phyloP scores from a whole-genome alignment of 192 early-diverging fungal species.

The Coemansia guatemalensis region DNA sequence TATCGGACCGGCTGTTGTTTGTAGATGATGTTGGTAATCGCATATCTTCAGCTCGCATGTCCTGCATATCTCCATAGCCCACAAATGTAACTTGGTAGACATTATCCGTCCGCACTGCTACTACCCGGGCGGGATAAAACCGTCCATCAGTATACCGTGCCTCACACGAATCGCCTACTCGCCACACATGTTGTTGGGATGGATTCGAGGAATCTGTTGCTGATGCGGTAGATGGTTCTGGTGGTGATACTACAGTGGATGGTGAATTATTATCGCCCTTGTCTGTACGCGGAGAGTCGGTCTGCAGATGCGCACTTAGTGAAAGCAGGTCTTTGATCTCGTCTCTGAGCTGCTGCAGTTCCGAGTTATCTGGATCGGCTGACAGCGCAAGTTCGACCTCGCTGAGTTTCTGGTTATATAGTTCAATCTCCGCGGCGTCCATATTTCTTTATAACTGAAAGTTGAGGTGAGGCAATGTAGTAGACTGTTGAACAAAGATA shows the following conservation, averaged over 20 bases:
- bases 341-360: conserved; percentile 39
- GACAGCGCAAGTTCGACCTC: conserved; percentile 49
- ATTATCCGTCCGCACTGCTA: conserved; percentile 6
- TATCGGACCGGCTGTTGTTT: not conserved
- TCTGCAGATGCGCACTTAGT: conserved; percentile 24
- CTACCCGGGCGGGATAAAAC: conserved; percentile 24
- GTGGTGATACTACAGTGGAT: not conserved
- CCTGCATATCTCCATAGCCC: conserved; percentile 35
- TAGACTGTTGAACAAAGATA: no score
- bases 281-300: not conserved
- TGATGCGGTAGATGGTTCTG: conserved; percentile 4
- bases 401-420: conserved; percentile 34
- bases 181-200: conserved; percentile 10
- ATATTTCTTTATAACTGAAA: conserved; percentile 2
- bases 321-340: conserved; percentile 41
- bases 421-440: conserved; percentile 40
- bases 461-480: no score
- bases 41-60: conserved; percentile 16
- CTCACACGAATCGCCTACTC: conserved; percentile 27
- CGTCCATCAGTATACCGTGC: conserved; percentile 22
- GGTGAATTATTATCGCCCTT: not conserved
- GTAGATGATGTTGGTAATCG: not conserved
- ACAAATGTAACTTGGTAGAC: conserved; percentile 30
- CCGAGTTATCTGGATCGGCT: conserved; percentile 36
- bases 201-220: not conserved